Conservation (phyloP, 2,329 filamentous ascomycete genomes). For the Scedosporium minutisporum region DNA sequence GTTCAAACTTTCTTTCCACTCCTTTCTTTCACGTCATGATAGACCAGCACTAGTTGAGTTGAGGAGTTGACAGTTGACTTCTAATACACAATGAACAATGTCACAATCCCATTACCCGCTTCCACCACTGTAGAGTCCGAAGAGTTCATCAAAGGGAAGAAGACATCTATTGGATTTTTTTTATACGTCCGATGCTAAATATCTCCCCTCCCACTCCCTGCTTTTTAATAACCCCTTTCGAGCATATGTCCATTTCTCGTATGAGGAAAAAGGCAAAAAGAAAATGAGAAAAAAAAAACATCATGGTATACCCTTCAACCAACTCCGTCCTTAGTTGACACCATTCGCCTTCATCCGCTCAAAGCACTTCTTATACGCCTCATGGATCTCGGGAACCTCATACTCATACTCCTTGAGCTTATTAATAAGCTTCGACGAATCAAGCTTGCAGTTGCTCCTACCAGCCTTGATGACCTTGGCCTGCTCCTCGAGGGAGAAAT, state of each 20-base stretch:
- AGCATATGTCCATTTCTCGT: too few species aligned
- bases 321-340: constrained; percentile 27
- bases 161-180: not conserved
- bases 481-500: constrained; percentile 58
- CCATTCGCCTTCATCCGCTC: constrained; percentile 51
- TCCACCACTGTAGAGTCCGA: not conserved
- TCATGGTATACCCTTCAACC: too few species aligned
- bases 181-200: not conserved
- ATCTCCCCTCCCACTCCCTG: not conserved
- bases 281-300: too few species aligned
- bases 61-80: too few species aligned
- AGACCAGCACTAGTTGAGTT: too few species aligned
- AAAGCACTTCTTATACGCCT: constrained; percentile 53
- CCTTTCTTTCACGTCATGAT: not conserved
- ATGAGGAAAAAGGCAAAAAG: too few species aligned
- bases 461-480: constrained; percentile 58
- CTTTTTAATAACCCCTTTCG: not conserved
- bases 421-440: constrained; percentile 49
- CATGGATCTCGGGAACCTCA: constrained; percentile 50
- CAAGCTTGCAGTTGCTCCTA: constrained; percentile 56
- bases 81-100: too few species aligned
- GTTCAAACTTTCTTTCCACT: not conserved
- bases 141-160: not conserved
- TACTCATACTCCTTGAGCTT: constrained; percentile 52
- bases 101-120: too few species aligned